Base-by-base conservation (phyloP, 768 basidiomycete genomes). In the Rhodotorula toruloides region DNA sequence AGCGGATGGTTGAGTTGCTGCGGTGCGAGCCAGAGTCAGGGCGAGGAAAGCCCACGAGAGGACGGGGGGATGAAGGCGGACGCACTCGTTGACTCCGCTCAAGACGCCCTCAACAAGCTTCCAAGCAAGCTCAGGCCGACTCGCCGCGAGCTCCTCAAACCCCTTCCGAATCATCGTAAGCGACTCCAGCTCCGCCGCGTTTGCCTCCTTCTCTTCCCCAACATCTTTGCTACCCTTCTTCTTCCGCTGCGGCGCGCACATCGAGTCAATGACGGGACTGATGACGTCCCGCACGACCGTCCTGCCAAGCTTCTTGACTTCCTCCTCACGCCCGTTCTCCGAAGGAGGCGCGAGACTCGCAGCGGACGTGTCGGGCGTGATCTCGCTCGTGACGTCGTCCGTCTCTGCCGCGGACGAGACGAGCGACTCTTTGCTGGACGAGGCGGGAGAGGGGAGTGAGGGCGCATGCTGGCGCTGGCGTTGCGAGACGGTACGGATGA, bases 21-120 rank as follows among this genome's bases (percentile, higher is more conserved):
- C n/a, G 0, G 5, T 53, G 53, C 27, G 29, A 53, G 54, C n/a
- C n/a, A 70, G 63, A 39, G 64, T 48, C 42, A 65, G 64, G 11
- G 52, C 47, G 59, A 36, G 1, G 22, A 25, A 53, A 31, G 25
- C 56, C 36, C 17, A 31, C 31, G 42, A 67, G 29, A 46, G 68
- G 10, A 21, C n/a, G n/a, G n/a, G n/a, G n/a, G n/a, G n/a, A n/a
- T n/a, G n/a, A n/a, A n/a, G n/a, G n/a, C n/a, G 55, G 22, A 83
- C 89, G 68, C 77, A 92, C 92, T 91, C 89, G 76, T 94, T 90
- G 76, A 98, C 87, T 21, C 89, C 91, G 42, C 87, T 83, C 16
- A 98, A 81, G 46, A 98, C 84, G 74, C 97, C 93, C 60, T 93
- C 84, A 46, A 98, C 84, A 52, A 94, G 80, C 67, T 85, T 87